Percentiles rank a stretch among this genome's conserved stretches.
Conservation (phyloP, 805 yeast genomes). For the Diddensiella transvaalensis region DNA sequence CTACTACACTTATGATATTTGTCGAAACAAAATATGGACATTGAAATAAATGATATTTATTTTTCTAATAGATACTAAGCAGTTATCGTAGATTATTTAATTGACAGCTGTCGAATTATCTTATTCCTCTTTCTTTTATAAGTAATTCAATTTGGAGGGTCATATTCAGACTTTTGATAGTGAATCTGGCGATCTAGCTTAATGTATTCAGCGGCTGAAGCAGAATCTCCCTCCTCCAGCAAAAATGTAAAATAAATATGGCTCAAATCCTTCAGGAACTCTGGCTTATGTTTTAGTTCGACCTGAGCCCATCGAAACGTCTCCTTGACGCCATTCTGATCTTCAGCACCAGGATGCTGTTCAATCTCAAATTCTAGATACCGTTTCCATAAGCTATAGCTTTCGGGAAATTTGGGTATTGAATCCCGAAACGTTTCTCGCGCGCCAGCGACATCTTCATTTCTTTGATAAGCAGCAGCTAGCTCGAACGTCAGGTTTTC, state of each 20-base stretch:
- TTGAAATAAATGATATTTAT: not conserved
- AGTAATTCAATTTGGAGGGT: not conserved
- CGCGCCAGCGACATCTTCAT: conserved; percentile 20
- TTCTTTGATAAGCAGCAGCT: not conserved
- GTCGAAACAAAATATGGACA: conserved; percentile 14
- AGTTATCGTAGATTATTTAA: not conserved
- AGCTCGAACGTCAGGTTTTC: conserved; percentile 2
- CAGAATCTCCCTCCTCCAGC: conserved; percentile 6
- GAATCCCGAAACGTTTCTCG: conserved; percentile 22
- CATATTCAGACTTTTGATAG: not conserved
- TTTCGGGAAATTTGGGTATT: conserved; percentile 21
- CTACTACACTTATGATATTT: conserved; percentile 34
- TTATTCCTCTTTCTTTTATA: no score
- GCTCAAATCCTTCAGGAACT: conserved; percentile 26
- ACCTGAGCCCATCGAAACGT: conserved; percentile 20
- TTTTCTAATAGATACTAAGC: not conserved
- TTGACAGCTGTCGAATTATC: no score
- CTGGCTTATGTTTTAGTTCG: conserved; percentile 20
- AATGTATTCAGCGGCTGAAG: conserved; percentile 13
- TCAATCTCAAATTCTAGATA: conserved; percentile 24
- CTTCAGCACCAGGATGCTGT: not conserved
- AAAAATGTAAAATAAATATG: conserved; percentile 28
- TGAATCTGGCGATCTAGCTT: conserved; percentile 9
- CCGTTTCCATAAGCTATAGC: conserved; percentile 32
- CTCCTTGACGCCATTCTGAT: not conserved